Evolutionary conservation across 2,329 filamentous ascomycete genomes (phyloP).

Genomic region (Diplocarpon rosae): DNA sequence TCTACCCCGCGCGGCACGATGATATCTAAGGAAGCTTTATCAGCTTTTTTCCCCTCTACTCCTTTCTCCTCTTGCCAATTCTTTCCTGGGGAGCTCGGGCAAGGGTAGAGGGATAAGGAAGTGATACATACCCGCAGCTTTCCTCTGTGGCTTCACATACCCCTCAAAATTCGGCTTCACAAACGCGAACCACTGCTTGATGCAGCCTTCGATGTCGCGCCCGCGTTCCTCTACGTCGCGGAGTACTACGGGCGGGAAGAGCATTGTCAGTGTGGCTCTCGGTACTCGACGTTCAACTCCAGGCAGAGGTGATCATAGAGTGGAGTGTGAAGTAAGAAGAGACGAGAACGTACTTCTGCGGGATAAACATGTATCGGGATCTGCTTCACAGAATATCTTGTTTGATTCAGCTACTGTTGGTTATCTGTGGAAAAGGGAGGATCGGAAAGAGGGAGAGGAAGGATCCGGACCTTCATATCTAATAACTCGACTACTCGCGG

Average conservation of each 20-base stretch:
- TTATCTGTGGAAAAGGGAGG: neutral
- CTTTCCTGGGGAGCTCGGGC: neutral
- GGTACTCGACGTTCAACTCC: too few relatives aligned
- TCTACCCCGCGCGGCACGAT: constrained; percentile 93
- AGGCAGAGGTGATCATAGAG: constrained; percentile 1
- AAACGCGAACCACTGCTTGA: constrained; percentile 95
- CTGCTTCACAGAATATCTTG: constrained; percentile 89
- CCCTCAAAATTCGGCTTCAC: constrained; percentile 96
- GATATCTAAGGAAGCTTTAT: constrained; percentile 46
- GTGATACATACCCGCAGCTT: constrained; percentile 55
- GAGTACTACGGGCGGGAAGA: constrained; percentile 34
- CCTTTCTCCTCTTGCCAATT: neutral
- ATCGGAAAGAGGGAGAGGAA: too few relatives aligned
- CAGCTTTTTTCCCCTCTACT: too few relatives aligned
- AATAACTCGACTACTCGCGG: constrained; percentile 72
- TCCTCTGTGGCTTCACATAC: constrained; percentile 85
- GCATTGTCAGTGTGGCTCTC: too few relatives aligned
- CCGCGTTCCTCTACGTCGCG: constrained; percentile 85
- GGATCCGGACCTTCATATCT: constrained; percentile 68
- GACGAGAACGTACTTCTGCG: constrained; percentile 56
- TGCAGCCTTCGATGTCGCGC: constrained; percentile 84
- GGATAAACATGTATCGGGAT: constrained; percentile 86
- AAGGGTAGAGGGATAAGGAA: neutral
- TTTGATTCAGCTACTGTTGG: too few relatives aligned
- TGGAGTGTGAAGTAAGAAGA: neutral